Conservation (phyloP, 225 moss, liverwort and hornwort genomes). For the Takakia lepidozioides region DNA sequence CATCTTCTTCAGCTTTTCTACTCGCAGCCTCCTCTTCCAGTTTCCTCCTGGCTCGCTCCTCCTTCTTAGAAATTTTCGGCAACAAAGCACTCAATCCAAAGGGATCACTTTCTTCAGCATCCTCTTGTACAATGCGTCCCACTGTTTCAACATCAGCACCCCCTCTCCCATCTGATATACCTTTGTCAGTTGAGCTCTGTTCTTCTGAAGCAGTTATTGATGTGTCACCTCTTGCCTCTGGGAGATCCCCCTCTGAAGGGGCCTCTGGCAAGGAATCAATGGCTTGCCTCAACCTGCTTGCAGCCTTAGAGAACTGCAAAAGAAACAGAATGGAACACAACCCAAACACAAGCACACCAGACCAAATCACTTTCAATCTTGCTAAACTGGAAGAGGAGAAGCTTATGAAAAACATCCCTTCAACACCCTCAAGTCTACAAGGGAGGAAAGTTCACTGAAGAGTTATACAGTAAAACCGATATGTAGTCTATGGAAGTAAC, state of each 20-base stretch:
- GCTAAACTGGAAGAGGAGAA: too few relatives aligned
- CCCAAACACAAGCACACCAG: too few relatives aligned
- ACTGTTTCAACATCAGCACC: conserved; percentile 8
- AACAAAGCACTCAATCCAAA: conserved; percentile 96
- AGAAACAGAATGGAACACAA: too few relatives aligned
- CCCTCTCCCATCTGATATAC: conserved; percentile 22
- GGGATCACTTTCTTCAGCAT: conserved; percentile 73
- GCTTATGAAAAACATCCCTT: too few relatives aligned
- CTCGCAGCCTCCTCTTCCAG: conserved; percentile 67
- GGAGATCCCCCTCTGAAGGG: conserved; percentile 49
- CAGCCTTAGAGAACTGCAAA: conserved; percentile 86
- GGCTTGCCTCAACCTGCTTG: conserved; percentile 60
- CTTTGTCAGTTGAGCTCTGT: conserved; percentile 11
- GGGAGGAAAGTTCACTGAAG: too few relatives aligned
- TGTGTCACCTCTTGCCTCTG: conserved; percentile 18
- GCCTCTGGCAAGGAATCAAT: conserved; percentile 73
- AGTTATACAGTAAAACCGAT: too few relatives aligned
- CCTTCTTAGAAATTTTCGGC: conserved; percentile 84
- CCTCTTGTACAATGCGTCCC: conserved; percentile 13
- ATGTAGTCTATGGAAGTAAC: too few relatives aligned
- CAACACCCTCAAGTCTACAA: too few relatives aligned
- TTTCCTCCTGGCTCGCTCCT: conserved; percentile 77
- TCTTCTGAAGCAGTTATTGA: conserved; percentile 18
- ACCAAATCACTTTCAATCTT: too few relatives aligned
- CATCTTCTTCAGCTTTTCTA: conserved; percentile 54